phyloP scores from a whole-genome alignment of 2,329 filamentous ascomycete genomes.

The Cladosporium austrohemisphaericum region DNA sequence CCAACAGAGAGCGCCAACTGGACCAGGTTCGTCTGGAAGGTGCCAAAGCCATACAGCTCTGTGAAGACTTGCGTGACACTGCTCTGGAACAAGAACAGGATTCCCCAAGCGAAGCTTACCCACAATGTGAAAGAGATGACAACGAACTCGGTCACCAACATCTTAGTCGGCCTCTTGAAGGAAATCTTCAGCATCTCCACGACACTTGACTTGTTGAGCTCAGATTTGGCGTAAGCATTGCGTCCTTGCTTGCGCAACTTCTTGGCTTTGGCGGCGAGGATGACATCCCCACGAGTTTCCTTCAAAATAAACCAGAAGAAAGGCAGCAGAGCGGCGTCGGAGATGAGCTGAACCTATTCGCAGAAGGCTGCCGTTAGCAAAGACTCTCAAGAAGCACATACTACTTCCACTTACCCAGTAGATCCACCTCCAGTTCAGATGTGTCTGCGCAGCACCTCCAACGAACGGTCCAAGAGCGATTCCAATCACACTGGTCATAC shows the following conservation, averaged over 20 bases:
- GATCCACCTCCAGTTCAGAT: constrained; percentile 29
- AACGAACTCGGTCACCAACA: constrained; percentile 49
- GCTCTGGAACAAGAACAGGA: constrained; percentile 45
- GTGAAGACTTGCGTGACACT: constrained; percentile 48
- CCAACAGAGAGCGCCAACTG: constrained; percentile 44
- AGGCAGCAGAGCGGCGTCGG: constrained; percentile 24
- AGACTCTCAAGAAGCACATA: constrained; percentile 14
- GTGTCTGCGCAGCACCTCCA: constrained; percentile 28
- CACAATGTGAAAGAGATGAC: constrained; percentile 46
- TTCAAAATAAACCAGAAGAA: constrained; percentile 36
- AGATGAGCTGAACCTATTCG: constrained; percentile 30
- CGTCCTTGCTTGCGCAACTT: constrained; percentile 39
- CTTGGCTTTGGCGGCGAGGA: constrained; percentile 49
- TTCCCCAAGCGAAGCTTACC: constrained; percentile 29
- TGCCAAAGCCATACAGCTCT: constrained; percentile 39
- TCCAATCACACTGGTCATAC: constrained; percentile 28
- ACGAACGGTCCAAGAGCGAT: constrained; percentile 33
- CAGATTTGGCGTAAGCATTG: constrained; percentile 43
- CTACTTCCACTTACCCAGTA: constrained; percentile 21
- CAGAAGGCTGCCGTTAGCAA: constrained; percentile 29
- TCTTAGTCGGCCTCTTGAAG: constrained; percentile 39
- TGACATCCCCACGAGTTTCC: constrained; percentile 50
- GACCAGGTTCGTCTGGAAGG: constrained; percentile 40
- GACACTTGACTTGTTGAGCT: constrained; percentile 37
- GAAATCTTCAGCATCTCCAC: constrained; percentile 32